phyloP scores from a whole-genome alignment of 2,329 filamentous ascomycete genomes.

The Arthroderma sp. region DNA sequence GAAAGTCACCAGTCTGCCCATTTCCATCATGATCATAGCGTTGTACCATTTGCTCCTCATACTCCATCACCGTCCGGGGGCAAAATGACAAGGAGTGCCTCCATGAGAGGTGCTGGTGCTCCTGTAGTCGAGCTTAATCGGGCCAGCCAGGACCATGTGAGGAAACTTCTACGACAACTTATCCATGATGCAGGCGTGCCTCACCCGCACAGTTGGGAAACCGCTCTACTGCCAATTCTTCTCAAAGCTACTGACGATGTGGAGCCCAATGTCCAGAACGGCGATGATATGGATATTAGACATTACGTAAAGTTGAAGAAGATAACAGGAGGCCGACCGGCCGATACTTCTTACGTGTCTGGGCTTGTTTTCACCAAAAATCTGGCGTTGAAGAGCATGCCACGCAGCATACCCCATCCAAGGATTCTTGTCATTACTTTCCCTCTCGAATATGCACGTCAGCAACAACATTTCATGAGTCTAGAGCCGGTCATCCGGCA shows the following conservation, averaged over 20 bases:
- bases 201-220: conserved; percentile 70
- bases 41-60: conserved; percentile 34
- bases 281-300: conserved; percentile 91
- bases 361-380: conserved; percentile 98
- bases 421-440: conserved; percentile 89
- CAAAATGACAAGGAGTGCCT: conserved; percentile 61
- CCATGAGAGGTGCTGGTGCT: conserved; percentile 60
- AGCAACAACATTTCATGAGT: conserved; percentile 94
- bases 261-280: conserved; percentile 75
- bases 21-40: conserved; percentile 18
- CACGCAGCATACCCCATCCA: conserved; percentile 67
- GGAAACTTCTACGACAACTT: conserved; percentile 70
- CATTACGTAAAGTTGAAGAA: conserved; percentile 98
- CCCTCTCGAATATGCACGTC: conserved; percentile 86
- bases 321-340: conserved; percentile 76
- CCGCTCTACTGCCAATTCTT: conserved; percentile 76
- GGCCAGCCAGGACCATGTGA: conserved; percentile 78
- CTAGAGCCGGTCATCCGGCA: conserved; percentile 92
- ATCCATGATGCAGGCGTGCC: conserved; percentile 63
- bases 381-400: conserved; percentile 90
- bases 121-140: conserved; percentile 74
- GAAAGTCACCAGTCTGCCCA: conserved; percentile 34
- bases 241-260: conserved; percentile 88
- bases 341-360: conserved; percentile 91
- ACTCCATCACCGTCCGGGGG: conserved; percentile 25